Conservation (phyloP, 352 stramenopile genomes). For the Phytophthora pseudosyringae region DNA sequence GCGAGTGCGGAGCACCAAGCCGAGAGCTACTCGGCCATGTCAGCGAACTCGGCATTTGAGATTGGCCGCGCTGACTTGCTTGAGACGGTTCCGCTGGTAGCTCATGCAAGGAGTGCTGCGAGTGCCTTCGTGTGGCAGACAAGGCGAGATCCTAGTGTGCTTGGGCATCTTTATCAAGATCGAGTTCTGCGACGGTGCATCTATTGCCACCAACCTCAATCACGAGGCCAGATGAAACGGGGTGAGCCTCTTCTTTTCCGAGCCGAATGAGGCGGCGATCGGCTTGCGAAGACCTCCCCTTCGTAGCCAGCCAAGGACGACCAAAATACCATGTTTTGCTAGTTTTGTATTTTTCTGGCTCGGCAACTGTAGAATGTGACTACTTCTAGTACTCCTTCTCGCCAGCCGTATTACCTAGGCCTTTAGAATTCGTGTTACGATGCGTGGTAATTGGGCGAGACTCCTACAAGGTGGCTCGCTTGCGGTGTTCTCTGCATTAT, state of each 20-base stretch:
- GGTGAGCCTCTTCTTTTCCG: background rate
- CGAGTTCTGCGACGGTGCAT: background rate
- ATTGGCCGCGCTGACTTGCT: constrained; percentile 1
- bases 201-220: background rate
- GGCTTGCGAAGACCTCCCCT: too few relatives aligned
- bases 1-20: too few relatives aligned
- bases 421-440: too few relatives aligned
- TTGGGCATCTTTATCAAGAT: background rate
- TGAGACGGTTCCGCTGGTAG: background rate
- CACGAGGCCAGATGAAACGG: background rate
- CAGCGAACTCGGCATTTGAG: background rate
- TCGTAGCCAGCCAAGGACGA: too few relatives aligned
- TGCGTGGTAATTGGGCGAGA: too few relatives aligned
- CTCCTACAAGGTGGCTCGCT: too few relatives aligned
- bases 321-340: too few relatives aligned
- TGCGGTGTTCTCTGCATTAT: too few relatives aligned
- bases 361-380: too few relatives aligned
- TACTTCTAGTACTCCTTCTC: too few relatives aligned
- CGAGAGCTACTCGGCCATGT: background rate
- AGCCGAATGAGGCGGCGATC: background rate
- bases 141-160: background rate
- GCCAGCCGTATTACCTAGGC: too few relatives aligned
- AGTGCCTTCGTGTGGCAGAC: background rate
- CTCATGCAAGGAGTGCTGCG: background rate
- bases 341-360: too few relatives aligned